A percentile compares a stretch with the other conserved stretches of the same genome.
These are phyloP conservation scores for Schizopora paradoxa DNA, from an alignment of 1,284 basidiomycete species.

Conservation along the genomic window DNA sequence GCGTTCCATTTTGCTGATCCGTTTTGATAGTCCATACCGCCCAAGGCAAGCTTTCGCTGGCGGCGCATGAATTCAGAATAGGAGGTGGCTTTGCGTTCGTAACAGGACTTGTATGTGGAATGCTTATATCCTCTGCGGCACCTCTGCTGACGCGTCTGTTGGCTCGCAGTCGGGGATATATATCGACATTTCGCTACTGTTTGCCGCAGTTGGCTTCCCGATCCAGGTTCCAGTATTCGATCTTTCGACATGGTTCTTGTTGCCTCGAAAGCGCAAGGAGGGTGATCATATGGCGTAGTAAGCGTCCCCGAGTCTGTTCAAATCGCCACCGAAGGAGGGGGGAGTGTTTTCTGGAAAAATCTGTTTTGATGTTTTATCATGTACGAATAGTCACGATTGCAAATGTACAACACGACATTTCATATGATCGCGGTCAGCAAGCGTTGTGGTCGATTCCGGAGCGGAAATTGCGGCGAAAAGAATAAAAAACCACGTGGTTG, in stretches of 20 bases:
- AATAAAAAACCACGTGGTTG: too few species aligned
- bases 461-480: too few species aligned
- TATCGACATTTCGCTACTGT: conserved; percentile 19
- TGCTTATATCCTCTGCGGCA: neutral
- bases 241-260: conserved; percentile 12
- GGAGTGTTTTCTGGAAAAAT: too few species aligned
- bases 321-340: too few species aligned
- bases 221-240: conserved; percentile 20
- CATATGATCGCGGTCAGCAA: too few species aligned
- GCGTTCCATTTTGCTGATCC: neutral
- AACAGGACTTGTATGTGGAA: conserved; percentile 17
- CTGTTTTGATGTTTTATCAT: too few species aligned
- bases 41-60: conserved; percentile 10
- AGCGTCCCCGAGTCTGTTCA: too few species aligned
- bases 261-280: conserved; percentile 9
- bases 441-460: too few species aligned
- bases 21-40: conserved; percentile 16
- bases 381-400: too few species aligned
- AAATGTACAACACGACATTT: too few species aligned
- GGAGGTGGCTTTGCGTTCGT: conserved; percentile 20
- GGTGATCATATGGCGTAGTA: conserved; percentile 5
- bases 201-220: conserved; percentile 20
- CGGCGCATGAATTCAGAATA: conserved; percentile 18
- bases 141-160: conserved; percentile 1
- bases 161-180: conserved; percentile 18